Base-by-base conservation (phyloP, 108 stramenopile genomes). In the Epipyxis sp. region DNA sequence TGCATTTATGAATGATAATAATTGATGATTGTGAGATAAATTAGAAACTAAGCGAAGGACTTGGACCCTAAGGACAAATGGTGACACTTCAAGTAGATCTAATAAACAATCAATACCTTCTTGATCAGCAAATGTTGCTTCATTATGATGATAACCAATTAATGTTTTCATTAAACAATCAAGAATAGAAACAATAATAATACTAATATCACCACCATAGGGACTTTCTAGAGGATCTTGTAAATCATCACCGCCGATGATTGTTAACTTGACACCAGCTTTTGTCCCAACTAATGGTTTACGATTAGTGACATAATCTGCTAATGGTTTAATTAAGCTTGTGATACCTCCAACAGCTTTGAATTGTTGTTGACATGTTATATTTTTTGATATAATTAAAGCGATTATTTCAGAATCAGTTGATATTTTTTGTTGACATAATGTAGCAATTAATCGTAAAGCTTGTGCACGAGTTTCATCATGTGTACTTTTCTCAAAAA, bases 91-190 rank as follows among this genome's bases (percentile, higher is more conserved):
- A 37, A 74, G 25, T 42, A 74, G 29, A 74, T 74, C 71, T 10
- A 74, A 39, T 29, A 74, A 57, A 6, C 41, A 13, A 39, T 74
- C 71, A 6, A 74, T 25, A 13, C 71, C 71, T 74, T 74, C 71
- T 27, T 30, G 44, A 54, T 74, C 46, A 10, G 71, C 71, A 37
- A 74, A 74, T 57, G 10, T 16, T 54, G 10, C 3, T 74, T 74
- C 71, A 74, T 74, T 74, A 3, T 13, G 6, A 6, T 27, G 13
- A 74, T 74, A 13, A 29, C 71, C 32, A 42, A 74, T 42, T 13
- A 74, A 10, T 34, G 32, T 29, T 35, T 39, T 10, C 10, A 13
- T 3, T 27, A 6, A 42, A 27, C 32, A 27, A 42, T 46, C 44
- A 35, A 74, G 10, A 32, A 74, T 57, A 6, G 71, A 13, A 74